Base-by-base conservation (phyloP, 192 early-diverging fungal genomes). In the Coemansia sp. region DNA sequence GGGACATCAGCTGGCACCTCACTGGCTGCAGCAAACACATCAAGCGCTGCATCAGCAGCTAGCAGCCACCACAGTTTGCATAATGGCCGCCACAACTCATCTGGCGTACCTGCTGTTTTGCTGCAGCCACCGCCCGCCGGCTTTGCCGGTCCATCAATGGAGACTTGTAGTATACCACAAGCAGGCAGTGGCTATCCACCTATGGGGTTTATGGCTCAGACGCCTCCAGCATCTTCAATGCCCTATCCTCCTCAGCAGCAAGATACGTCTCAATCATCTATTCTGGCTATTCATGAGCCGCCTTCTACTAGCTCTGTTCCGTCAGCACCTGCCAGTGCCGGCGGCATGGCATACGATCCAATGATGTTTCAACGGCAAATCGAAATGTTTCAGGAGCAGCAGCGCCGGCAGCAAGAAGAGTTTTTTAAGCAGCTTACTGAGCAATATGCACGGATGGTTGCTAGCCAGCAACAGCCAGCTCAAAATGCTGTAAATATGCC, bases 301-400 rank as follows among this genome's bases (percentile, higher is more conserved):
- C n/a, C 9, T 8, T 15, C 43, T 19, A 8, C 43, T 8, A 44
- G 7, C 19, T n/a, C n/a, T n/a, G n/a, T n/a, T n/a, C n/a, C n/a
- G n/a, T n/a, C n/a, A n/a, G n/a, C n/a, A n/a, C n/a, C n/a, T n/a
- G n/a, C n/a, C n/a, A n/a, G n/a, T n/a, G n/a, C n/a, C n/a, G n/a
- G n/a, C n/a, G n/a, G n/a, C n/a, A n/a, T 19, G 20, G 43, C 43
- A 19, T 44, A 44, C 43, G 16, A 44, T 16, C 11, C 43, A 44
- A 44, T 45, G 11, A 49, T 44, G 26, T 48, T 75, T 26, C 66
- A 76, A 52, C 53, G 63, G 45, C 72, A 76, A 35, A 65, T 76
- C 1, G 57, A 53, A 10, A 23, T 57, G 51, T 76, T 76, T 52
- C 72, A 76, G 62, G 66, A 68, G 59, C 72, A 76, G 57, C 72